Conservation (phyloP, 2,329 filamentous ascomycete species). For the Trichophyton rubrum region DNA sequence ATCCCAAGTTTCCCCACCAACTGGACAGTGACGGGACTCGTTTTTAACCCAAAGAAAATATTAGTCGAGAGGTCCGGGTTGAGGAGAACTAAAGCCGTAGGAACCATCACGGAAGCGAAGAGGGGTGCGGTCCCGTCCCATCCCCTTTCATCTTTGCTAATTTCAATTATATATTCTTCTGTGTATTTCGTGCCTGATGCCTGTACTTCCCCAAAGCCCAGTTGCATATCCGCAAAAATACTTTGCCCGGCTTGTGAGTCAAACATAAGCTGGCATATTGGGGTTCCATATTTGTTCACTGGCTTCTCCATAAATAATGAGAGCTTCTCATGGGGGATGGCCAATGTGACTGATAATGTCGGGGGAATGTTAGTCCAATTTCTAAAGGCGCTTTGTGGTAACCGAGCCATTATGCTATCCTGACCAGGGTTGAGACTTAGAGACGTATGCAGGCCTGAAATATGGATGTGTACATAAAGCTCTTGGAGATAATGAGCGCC, state of each 20-base stretch:
- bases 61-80: constrained; percentile 10
- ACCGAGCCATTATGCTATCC: neutral
- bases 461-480: constrained; percentile 19
- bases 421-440: neutral
- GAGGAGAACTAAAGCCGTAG: constrained; percentile 16
- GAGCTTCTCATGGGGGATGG: constrained; percentile 4
- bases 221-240: constrained; percentile 16
- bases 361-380: constrained; percentile 4
- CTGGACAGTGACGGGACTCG: constrained; percentile 9
- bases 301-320: neutral
- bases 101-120: constrained; percentile 18
- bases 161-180: constrained; percentile 12
- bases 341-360: constrained; percentile 7
- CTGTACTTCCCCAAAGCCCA: constrained; percentile 15
- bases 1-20: constrained; percentile 13
- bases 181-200: constrained; percentile 10
- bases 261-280: constrained; percentile 12
- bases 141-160: constrained; percentile 14
- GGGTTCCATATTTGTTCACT: constrained; percentile 8
- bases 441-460: constrained; percentile 12
- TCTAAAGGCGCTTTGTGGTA: neutral
- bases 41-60: constrained; percentile 15
- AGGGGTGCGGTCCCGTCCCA: constrained; percentile 18
- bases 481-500: constrained; percentile 19
- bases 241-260: constrained; percentile 11